Percentiles rank a stretch among this genome's conserved stretches.
Evolutionary conservation across 1,139 yeast species (phyloP).

Genomic region (Candida smagusa): DNA sequence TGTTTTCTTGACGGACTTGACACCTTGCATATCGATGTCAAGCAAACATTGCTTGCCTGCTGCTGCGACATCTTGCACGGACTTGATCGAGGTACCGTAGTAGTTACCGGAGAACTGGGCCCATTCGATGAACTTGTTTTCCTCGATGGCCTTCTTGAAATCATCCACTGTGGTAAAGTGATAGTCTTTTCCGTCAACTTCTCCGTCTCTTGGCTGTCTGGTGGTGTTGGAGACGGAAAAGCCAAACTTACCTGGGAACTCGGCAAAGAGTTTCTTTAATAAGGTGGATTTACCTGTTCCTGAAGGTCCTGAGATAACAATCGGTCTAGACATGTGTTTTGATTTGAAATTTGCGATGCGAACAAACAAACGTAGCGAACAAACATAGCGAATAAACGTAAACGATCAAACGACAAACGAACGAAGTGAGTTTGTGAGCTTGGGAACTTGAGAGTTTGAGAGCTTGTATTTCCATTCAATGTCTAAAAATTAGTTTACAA

Average conservation of each 20-base stretch:
- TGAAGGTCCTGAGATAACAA: slow-evolving; percentile 95
- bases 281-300: slow-evolving; percentile 97
- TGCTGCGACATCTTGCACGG: slow-evolving; percentile 73
- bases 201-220: slow-evolving; percentile 88
- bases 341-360: slow-evolving; percentile 1
- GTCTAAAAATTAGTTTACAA: no score
- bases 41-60: slow-evolving; percentile 75
- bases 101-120: slow-evolving; percentile 97
- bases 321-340: slow-evolving; percentile 55
- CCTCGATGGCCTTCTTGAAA: slow-evolving; percentile 71
- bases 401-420: neutral
- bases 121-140: slow-evolving; percentile 87
- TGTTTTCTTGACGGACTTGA: slow-evolving; percentile 80
- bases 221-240: slow-evolving; percentile 95
- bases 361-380: neutral
- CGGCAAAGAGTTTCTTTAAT: slow-evolving; percentile 83
- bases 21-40: slow-evolving; percentile 99
- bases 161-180: slow-evolving; percentile 77
- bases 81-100: slow-evolving; percentile 87
- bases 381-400: neutral
- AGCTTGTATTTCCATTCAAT: no score
- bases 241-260: slow-evolving; percentile 85
- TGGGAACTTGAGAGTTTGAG: no score
- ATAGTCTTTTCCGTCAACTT: slow-evolving; percentile 83
- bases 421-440: no score